Evolutionary conservation across 225 moss, liverwort and hornwort species (phyloP).

Genomic region (Physcomitrellopsis africana): DNA sequence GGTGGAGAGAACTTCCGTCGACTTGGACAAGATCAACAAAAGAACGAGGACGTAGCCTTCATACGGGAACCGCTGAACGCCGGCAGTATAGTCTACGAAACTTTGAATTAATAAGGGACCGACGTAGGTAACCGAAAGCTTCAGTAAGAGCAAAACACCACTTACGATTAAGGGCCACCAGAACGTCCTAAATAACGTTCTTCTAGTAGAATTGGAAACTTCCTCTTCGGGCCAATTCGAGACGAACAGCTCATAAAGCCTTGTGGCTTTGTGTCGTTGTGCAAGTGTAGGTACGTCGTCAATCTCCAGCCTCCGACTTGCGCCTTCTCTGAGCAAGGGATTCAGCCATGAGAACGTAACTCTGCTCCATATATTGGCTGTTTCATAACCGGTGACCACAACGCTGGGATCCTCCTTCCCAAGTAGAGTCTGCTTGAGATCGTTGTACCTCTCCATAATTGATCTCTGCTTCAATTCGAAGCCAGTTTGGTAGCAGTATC

Average conservation of each 20-base stretch:
- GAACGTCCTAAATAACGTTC: slow-evolving; percentile 61
- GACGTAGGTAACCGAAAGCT: slow-evolving; percentile 69
- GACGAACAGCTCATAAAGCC: slow-evolving; percentile 52
- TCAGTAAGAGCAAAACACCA: slow-evolving; percentile 40
- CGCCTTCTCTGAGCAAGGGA: slow-evolving; percentile 53
- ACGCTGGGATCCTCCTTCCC: slow-evolving; percentile 25
- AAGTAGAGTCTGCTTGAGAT: slow-evolving; percentile 42
- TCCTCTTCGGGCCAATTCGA: slow-evolving; percentile 70
- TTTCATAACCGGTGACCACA: slow-evolving; percentile 55
- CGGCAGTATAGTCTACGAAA: slow-evolving; percentile 70
- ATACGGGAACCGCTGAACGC: slow-evolving; percentile 48
- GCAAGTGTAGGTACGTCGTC: slow-evolving; percentile 72
- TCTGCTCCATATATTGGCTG: slow-evolving; percentile 59
- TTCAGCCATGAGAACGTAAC: slow-evolving; percentile 62
- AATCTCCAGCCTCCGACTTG: slow-evolving; percentile 36
- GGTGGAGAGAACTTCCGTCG: slow-evolving; percentile 43
- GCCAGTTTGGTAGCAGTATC: background rate
- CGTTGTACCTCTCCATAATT: slow-evolving; percentile 36
- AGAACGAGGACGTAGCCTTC: slow-evolving; percentile 76
- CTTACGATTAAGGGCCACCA: slow-evolving; percentile 54
- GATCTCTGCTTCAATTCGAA: background rate
- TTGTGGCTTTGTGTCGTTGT: slow-evolving; percentile 58
- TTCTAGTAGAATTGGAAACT: slow-evolving; percentile 49
- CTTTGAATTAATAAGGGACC: slow-evolving; percentile 83
- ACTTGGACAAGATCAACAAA: slow-evolving; percentile 55